These are phyloP conservation scores for Ceratocystis lukuohia DNA, from an alignment of 2,329 filamentous ascomycete genomes.

Conservation along the genomic window DNA sequence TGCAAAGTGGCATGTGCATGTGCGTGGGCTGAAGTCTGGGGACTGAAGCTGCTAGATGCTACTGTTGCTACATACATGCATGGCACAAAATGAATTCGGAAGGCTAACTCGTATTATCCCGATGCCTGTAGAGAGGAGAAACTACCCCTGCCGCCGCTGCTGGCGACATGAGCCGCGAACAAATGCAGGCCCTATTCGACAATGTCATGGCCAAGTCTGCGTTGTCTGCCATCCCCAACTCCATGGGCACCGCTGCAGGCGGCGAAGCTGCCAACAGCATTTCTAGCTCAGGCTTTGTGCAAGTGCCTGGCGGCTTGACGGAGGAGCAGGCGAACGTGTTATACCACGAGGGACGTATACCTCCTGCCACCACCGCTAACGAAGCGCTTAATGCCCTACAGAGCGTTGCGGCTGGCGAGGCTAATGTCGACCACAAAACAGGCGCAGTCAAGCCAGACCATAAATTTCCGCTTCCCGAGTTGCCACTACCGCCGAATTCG, in stretches of 20 bases:
- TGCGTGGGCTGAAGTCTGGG: background rate
- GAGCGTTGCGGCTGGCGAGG: conserved; percentile 19
- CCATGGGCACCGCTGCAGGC: background rate
- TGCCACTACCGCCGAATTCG: conserved; percentile 47
- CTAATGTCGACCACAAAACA: conserved; percentile 17
- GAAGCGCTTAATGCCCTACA: conserved; percentile 17
- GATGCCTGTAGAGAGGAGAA: background rate
- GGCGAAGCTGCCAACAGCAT: background rate
- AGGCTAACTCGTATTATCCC: background rate
- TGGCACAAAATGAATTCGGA: background rate
- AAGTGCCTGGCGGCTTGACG: conserved; percentile 28
- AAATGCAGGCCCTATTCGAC: conserved; percentile 17
- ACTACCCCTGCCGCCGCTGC: background rate
- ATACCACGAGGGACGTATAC: conserved; percentile 32
- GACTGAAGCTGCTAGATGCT: too few relatives aligned
- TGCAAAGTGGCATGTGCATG: too few relatives aligned
- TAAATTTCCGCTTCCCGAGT: conserved; percentile 61
- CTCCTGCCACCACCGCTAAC: conserved; percentile 23
- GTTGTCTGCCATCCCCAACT: conserved; percentile 14
- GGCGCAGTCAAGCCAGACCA: conserved; percentile 39
- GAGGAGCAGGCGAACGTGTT: conserved; percentile 33
- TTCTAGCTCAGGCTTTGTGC: conserved; percentile 12
- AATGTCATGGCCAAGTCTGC: conserved; percentile 18
- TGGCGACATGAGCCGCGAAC: background rate
- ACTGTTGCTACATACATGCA: background rate